Evolutionary conservation across 768 basidiomycete species (phyloP).

Genomic region (Peribolospora kevripleyi): DNA sequence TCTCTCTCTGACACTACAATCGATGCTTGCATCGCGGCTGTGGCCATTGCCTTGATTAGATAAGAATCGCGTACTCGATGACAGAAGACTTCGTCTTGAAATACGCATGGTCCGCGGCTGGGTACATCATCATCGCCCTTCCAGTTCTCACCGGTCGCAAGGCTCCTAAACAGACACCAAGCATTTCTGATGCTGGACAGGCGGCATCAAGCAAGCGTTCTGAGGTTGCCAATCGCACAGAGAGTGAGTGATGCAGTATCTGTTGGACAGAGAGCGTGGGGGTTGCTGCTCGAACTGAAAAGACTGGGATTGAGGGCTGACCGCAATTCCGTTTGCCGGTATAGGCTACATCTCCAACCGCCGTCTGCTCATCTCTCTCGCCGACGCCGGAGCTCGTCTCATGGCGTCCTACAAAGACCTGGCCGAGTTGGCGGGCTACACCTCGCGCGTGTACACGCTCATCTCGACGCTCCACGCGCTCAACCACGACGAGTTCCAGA

Average conservation of each 20-base stretch:
- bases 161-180: not conserved
- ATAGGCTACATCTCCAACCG: constrained; percentile 78
- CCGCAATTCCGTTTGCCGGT: too few species aligned
- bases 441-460: constrained; percentile 66
- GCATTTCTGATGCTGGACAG: not conserved
- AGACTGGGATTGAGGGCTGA: not conserved
- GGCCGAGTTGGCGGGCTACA: constrained; percentile 80
- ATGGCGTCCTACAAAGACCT: constrained; percentile 97
- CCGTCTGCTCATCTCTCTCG: constrained; percentile 70
- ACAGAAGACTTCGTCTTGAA: constrained; percentile 94
- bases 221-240: constrained; percentile 29
- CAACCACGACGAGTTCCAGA: constrained; percentile 18
- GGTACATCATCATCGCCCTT: constrained; percentile 74
- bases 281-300: not conserved
- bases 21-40: not conserved
- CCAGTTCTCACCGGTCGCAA: constrained; percentile 38
- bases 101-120: constrained; percentile 80
- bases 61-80: constrained; percentile 73
- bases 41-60: constrained; percentile 23
- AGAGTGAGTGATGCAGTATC: constrained; percentile 20
- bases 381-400: constrained; percentile 78
- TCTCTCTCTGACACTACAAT: not conserved
- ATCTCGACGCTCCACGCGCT: constrained; percentile 64
- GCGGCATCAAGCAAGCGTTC: not conserved
- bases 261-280: not conserved